Base-by-base conservation (phyloP, 2,329 filamentous ascomycete genomes). In the Nannizziopsis barbatae region DNA sequence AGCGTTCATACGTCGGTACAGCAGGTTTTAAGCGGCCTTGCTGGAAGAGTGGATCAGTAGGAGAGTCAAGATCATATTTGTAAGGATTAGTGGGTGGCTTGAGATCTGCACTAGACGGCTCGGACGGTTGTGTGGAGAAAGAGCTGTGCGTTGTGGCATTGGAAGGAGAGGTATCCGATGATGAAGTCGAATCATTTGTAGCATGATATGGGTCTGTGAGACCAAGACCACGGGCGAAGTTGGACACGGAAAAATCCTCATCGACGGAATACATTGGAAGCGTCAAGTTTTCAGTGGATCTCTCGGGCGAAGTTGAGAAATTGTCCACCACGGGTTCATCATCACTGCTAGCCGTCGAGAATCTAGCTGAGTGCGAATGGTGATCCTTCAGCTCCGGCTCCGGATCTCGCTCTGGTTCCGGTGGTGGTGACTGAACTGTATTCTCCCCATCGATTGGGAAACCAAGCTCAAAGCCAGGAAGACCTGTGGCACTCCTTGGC, bases 181-280 rank as follows among this genome's bases (percentile, higher is more conserved):
- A 86, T 0, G 80, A 81, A 20, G 75, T 74, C 1, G 82, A 86
- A 51, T 77, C 75, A 1, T 79, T 78, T 0, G 77, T 69, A 3
- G 75, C 73, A 56, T 85, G 80, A 56, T 83, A 82, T 0, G 79
- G 76, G 56, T 83, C 83, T 31, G 75, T 73, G 0, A 69, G 53
- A 20, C 65, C 66, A 9, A 69, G 52, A 2, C 61, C 62, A 9
- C 63, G 62, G 4, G 65, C 65, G 40, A 68, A 68, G 39, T 63
- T 66, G 3, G 66, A 67, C 10, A 66, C 58, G 0, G 66, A 68
- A 5, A 61, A 52, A 10, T 56, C 60, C 37, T 59, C 56, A 15
- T 65, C 60, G 14, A 51, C 32, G 22, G 45, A 43, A 44, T 51
- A 54, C 18, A n/a, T 35, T 5, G 52, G 48, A 30, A 50, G 31